Evolutionary conservation across 2,329 filamentous ascomycete genomes (phyloP).

Genomic region (Microdochium paspali): DNA sequence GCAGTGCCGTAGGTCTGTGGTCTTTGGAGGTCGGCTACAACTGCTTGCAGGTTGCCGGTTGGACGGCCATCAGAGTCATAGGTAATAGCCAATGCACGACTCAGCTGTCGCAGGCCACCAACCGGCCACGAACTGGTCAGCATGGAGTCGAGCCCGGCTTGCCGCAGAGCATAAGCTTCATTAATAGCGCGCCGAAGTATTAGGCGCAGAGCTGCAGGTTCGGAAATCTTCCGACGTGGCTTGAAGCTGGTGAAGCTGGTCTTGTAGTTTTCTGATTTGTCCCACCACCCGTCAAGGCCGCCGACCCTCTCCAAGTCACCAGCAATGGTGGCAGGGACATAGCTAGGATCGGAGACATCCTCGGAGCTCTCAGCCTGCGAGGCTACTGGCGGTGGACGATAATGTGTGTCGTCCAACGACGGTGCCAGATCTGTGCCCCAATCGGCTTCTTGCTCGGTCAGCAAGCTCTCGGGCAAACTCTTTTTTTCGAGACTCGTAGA

Average conservation of each 20-base stretch:
- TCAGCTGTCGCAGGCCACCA: conserved; percentile 21
- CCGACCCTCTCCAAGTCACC: conserved; percentile 37
- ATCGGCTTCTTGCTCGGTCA: not conserved
- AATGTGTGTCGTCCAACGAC: not conserved
- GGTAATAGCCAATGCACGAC: conserved; percentile 27
- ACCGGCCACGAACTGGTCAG: conserved; percentile 13
- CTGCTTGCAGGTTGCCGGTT: conserved; percentile 22
- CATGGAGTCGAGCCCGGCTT: conserved; percentile 14
- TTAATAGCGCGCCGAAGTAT: conserved; percentile 40
- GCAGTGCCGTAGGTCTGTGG: not conserved
- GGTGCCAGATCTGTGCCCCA: not conserved
- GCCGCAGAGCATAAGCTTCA: conserved; percentile 38
- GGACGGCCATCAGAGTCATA: conserved; percentile 29
- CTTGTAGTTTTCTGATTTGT: conserved; percentile 41
- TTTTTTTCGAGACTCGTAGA: not conserved
- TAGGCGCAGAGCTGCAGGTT: conserved; percentile 35
- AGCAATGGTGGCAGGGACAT: conserved; percentile 35
- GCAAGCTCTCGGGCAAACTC: not conserved
- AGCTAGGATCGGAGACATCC: conserved; percentile 24
- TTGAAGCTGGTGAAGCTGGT: conserved; percentile 33
- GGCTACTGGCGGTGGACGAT: not conserved
- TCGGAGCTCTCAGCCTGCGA: conserved; percentile 16
- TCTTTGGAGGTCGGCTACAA: conserved; percentile 13
- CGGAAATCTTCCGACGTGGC: conserved; percentile 26
- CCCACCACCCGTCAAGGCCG: conserved; percentile 42